phyloP scores from a whole-genome alignment of 2,329 filamentous ascomycete species.

The Lasiodiplodia sp. region DNA sequence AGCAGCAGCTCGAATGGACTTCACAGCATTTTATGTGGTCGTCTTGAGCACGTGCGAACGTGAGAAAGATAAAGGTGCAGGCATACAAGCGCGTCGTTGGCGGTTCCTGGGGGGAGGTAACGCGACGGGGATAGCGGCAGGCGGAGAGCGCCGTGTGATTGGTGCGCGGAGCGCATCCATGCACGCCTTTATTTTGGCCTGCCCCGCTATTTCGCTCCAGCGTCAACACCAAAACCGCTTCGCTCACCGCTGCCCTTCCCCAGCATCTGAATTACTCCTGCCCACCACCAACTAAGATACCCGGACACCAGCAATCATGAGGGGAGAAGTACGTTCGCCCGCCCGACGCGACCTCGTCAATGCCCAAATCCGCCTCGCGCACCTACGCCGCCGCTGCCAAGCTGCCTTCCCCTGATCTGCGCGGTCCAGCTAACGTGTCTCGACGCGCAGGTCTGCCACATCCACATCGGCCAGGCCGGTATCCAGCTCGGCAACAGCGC shows the following conservation, averaged over 20 bases:
- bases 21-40: not conserved
- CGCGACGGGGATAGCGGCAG: conserved; percentile 11
- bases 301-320: conserved; percentile 42
- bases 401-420: conserved; percentile 29
- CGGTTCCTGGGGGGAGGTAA: conserved; percentile 12
- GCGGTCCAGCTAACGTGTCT: conserved; percentile 26
- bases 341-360: conserved; percentile 2
- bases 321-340: conserved; percentile 48
- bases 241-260: conserved; percentile 25
- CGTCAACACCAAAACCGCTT: conserved; percentile 30
- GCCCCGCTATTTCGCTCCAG: conserved; percentile 28
- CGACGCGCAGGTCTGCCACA: conserved; percentile 64
- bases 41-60: conserved; percentile 12
- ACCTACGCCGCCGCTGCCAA: conserved; percentile 13
- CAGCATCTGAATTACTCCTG: conserved; percentile 27
- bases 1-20: not conserved
- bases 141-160: conserved; percentile 9
- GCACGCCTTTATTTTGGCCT: conserved; percentile 29
- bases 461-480: conserved; percentile 76
- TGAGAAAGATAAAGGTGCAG: not conserved
- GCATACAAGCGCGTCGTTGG: conserved; percentile 23
- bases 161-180: conserved; percentile 22
- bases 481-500: conserved; percentile 77
- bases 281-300: conserved; percentile 27
- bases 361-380: conserved; percentile 24